These are phyloP conservation scores for Saccharomycopsis babjevae DNA, from an alignment of 805 yeast species.

Conservation along the genomic window DNA sequence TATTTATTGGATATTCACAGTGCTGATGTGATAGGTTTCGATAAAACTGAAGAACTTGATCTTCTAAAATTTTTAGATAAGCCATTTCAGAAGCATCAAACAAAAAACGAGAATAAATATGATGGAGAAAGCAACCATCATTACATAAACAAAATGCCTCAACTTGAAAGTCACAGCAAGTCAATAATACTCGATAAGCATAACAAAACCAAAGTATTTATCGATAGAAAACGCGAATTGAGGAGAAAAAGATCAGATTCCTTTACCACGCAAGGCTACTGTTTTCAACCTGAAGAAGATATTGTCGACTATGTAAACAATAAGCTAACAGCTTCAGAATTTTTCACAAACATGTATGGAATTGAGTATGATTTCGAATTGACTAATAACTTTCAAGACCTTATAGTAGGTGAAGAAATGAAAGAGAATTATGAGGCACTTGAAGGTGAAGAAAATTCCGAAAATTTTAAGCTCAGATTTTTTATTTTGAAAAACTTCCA, in stretches of 20 bases:
- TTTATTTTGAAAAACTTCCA: background rate
- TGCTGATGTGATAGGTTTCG: too few species aligned
- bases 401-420: background rate
- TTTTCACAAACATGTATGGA: background rate
- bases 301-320: background rate
- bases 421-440: background rate
- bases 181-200: background rate
- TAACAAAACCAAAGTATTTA: background rate
- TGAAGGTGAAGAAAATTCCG: background rate
- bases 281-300: background rate
- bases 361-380: background rate
- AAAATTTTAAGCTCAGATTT: background rate
- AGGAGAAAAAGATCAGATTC: background rate
- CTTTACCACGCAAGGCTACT: background rate
- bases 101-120: background rate
- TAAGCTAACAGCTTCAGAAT: background rate
- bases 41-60: background rate
- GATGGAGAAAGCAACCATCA: too few species aligned
- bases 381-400: background rate
- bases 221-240: background rate
- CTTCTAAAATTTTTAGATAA: background rate
- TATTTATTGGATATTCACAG: too few species aligned
- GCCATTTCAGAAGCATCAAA: background rate
- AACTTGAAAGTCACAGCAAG: background rate
- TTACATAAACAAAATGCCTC: background rate